Evolutionary conservation across 2,329 filamentous ascomycete species (phyloP).

Genomic region (Calonectria naviculata): DNA sequence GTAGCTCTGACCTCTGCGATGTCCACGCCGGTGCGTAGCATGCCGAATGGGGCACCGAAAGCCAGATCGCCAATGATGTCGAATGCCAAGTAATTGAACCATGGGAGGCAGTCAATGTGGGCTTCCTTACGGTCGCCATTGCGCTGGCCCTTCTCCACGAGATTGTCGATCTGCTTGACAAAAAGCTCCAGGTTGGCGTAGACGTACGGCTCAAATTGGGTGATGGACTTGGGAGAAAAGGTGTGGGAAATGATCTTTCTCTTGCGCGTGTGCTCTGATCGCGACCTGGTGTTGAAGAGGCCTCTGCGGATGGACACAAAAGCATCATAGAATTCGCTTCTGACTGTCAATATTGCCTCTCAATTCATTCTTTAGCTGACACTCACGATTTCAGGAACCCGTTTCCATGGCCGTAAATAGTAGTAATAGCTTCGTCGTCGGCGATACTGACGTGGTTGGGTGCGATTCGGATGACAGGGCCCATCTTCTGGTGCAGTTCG

Average conservation of each 20-base stretch:
- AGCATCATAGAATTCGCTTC: slow-evolving; percentile 87
- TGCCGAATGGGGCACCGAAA: slow-evolving; percentile 66
- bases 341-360: background rate
- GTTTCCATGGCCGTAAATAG: slow-evolving; percentile 84
- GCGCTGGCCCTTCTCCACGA: slow-evolving; percentile 59
- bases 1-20: slow-evolving; percentile 77
- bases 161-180: slow-evolving; percentile 76
- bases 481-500: slow-evolving; percentile 77
- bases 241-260: slow-evolving; percentile 90
- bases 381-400: slow-evolving; percentile 77
- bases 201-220: slow-evolving; percentile 91
- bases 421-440: slow-evolving; percentile 80
- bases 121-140: slow-evolving; percentile 71
- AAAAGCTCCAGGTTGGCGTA: slow-evolving; percentile 82
- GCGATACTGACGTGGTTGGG: slow-evolving; percentile 87
- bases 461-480: slow-evolving; percentile 84
- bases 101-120: slow-evolving; percentile 78
- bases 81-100: slow-evolving; percentile 72
- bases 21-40: slow-evolving; percentile 82
- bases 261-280: slow-evolving; percentile 86
- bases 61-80: slow-evolving; percentile 62
- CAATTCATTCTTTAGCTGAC: fast-evolving
- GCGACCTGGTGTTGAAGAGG: slow-evolving; percentile 89
- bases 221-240: slow-evolving; percentile 84
- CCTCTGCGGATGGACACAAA: slow-evolving; percentile 89